phyloP scores from a whole-genome alignment of 192 early-diverging fungal species.

The Haplosporangium gracile region DNA sequence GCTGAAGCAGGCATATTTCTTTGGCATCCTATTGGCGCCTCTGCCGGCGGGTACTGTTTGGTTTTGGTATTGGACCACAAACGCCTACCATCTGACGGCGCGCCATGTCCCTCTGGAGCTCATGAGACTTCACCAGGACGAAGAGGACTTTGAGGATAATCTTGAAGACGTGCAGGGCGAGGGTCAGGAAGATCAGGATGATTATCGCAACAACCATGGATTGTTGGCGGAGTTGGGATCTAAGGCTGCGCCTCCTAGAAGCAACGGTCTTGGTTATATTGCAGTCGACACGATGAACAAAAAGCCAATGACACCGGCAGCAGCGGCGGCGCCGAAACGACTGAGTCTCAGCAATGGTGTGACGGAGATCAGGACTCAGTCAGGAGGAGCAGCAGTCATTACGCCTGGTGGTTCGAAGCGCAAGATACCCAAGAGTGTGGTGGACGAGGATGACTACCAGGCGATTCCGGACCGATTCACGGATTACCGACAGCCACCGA shows the following conservation, averaged over 20 bases:
- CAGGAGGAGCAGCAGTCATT: background rate
- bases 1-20: constrained; percentile 64
- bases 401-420: constrained; percentile 7
- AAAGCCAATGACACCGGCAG: background rate
- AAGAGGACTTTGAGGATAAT: background rate
- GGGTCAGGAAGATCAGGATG: background rate
- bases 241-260: background rate
- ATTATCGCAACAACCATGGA: background rate
- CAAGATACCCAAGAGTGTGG: constrained; percentile 31
- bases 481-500: constrained; percentile 80
- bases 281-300: constrained; percentile 8
- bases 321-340: background rate
- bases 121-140: constrained; percentile 34
- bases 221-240: constrained; percentile 6
- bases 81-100: constrained; percentile 59
- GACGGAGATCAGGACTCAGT: no score
- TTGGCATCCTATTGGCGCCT: constrained; percentile 63
- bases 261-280: constrained; percentile 10
- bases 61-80: constrained; percentile 63
- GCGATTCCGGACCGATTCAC: constrained; percentile 75
- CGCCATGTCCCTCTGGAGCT: constrained; percentile 63
- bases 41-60: constrained; percentile 60
- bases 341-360: background rate
- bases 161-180: background rate
- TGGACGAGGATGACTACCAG: constrained; percentile 75